Conservation (phyloP, 768 basidiomycete species). For the Kwoniella dendrophila region DNA sequence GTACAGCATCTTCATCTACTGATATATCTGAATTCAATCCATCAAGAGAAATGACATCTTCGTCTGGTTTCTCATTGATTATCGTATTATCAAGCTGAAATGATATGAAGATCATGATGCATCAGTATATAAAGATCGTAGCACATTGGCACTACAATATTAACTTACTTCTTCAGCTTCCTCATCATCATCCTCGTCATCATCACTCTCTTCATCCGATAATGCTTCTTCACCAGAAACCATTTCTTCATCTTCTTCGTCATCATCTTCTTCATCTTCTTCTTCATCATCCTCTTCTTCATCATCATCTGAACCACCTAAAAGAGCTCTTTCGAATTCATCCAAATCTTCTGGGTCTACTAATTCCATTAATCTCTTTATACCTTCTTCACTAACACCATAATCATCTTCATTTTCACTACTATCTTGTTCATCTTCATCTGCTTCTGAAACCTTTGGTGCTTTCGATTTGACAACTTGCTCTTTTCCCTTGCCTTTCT, state of each 20-base stretch:
- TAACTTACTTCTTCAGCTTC: constrained; percentile 24
- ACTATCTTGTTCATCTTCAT: constrained; percentile 30
- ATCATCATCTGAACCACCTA: constrained; percentile 53
- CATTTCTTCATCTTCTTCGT: constrained; percentile 37
- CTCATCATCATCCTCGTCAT: constrained; percentile 40
- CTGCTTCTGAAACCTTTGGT: constrained; percentile 7
- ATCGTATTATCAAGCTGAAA: constrained; percentile 25
- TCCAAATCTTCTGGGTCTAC: constrained; percentile 63
- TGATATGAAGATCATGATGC: background rate
- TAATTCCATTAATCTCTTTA: constrained; percentile 48
- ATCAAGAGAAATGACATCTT: constrained; percentile 65
- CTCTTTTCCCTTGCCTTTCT: constrained; percentile 31
- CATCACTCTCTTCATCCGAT: constrained; percentile 38
- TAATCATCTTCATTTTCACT: constrained; percentile 53
- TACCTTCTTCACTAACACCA: constrained; percentile 46
- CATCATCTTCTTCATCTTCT: constrained; percentile 50
- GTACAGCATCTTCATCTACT: constrained; percentile 78
- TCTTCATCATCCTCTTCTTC: constrained; percentile 53
- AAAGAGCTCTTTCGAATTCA: constrained; percentile 66
- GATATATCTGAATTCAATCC: constrained; percentile 62
- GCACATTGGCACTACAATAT: background rate
- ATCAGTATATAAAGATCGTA: background rate
- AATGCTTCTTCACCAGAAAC: constrained; percentile 29
- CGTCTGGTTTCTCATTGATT: constrained; percentile 38
- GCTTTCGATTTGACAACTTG: constrained; percentile 1